Conservation (phyloP, 2,329 filamentous ascomycete genomes). For the Sarocladium oryzae region DNA sequence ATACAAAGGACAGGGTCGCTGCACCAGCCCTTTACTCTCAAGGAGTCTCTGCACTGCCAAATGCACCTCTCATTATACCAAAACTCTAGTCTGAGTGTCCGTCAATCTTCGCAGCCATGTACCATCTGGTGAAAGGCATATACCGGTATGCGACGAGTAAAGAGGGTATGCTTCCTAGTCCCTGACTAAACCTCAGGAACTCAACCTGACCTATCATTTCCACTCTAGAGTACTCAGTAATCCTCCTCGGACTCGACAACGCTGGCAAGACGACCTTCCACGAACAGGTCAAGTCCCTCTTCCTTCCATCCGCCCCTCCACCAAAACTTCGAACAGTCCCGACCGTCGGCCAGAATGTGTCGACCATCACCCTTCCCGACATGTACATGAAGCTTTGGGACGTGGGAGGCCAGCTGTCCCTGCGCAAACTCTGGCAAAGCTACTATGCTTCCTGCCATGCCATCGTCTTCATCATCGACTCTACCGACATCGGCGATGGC, state of each 20-base stretch:
- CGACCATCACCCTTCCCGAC: conserved; percentile 81
- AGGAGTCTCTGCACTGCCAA: not conserved
- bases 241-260: conserved; percentile 95
- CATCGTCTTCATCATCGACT: conserved; percentile 97
- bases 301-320: conserved; percentile 54
- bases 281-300: conserved; percentile 89
- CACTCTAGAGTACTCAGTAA: conserved; percentile 81
- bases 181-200: conserved; percentile 6
- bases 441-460: conserved; percentile 94
- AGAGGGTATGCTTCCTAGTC: conserved; percentile 56
- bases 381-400: conserved; percentile 99
- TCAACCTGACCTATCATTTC: conserved; percentile 1
- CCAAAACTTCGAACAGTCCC: conserved; percentile 82
- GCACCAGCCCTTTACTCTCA: no score
- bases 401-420: conserved; percentile 83
- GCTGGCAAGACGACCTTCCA: conserved; percentile 98
- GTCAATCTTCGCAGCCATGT: conserved; percentile 52
- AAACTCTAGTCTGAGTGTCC: not conserved
- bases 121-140: conserved; percentile 89
- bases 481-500: conserved; percentile 84
- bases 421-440: conserved; percentile 89
- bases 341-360: conserved; percentile 95
- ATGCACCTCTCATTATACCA: not conserved
- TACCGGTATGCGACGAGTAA: conserved; percentile 96
- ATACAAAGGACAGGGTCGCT: no score